Evolutionary conservation across 257 asterid genomes (phyloP).

Genomic region (Scutellaria minor): DNA sequence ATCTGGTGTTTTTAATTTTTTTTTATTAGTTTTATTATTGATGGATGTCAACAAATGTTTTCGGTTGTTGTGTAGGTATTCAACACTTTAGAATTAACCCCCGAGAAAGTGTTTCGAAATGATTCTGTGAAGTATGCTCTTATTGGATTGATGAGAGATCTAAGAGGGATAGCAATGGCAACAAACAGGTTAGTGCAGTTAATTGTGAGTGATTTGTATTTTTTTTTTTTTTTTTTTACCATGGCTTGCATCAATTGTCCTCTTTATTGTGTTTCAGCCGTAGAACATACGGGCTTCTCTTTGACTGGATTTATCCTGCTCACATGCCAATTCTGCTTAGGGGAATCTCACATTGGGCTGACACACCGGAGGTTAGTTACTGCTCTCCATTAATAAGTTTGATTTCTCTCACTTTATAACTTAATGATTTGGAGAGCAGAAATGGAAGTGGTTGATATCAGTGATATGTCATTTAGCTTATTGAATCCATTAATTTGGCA

Average conservation of each 20-base stretch:
- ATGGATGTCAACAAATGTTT: conserved; percentile 32
- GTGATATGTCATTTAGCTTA: conserved; percentile 16
- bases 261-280: conserved; percentile 64
- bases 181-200: conserved; percentile 71
- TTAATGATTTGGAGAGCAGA: neutral
- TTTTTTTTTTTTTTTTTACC: conserved; percentile 20
- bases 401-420: conserved; percentile 26
- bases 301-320: conserved; percentile 97
- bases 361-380: conserved; percentile 81
- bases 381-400: conserved; percentile 13
- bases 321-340: conserved; percentile 87
- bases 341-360: conserved; percentile 96
- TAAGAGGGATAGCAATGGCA: conserved; percentile 95
- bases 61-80: conserved; percentile 60
- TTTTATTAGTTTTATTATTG: conserved; percentile 20
- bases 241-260: conserved; percentile 32
- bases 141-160: conserved; percentile 97
- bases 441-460: conserved; percentile 17
- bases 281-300: conserved; percentile 84
- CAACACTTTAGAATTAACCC: conserved; percentile 72
- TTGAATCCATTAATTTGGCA: conserved; percentile 13
- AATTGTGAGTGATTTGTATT: conserved; percentile 16
- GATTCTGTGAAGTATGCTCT: conserved; percentile 86
- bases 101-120: conserved; percentile 80
- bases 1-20: conserved; percentile 13